These are phyloP conservation scores for Cetradonia linearis DNA, from an alignment of 495 filamentous ascomycete genomes.

Conservation along the genomic window DNA sequence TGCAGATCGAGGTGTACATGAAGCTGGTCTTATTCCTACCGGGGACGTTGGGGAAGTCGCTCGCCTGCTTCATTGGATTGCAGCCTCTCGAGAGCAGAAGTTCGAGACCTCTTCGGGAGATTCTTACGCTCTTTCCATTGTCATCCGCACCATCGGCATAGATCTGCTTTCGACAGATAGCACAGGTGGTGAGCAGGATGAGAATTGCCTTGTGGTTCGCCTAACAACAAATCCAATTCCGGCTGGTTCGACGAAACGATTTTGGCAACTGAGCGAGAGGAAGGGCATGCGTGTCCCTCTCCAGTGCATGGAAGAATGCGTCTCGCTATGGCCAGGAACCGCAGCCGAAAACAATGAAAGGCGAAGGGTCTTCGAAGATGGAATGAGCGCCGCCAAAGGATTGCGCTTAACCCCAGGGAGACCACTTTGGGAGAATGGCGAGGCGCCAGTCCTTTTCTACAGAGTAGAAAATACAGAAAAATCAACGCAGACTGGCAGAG, in stretches of 20 bases:
- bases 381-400: background rate
- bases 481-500: too few species aligned
- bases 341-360: background rate
- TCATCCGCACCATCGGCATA: background rate
- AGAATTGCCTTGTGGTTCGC: too few species aligned
- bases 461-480: too few species aligned
- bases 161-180: background rate
- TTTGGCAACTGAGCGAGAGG: too few species aligned
- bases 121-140: background rate
- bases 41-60: background rate
- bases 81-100: background rate
- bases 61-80: background rate
- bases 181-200: too few species aligned
- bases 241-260: too few species aligned
- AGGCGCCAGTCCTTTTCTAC: too few species aligned
- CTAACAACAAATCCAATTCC: too few species aligned
- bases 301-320: background rate
- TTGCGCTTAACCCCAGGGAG: too few species aligned
- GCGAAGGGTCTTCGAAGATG: background rate
- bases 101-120: background rate
- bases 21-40: background rate
- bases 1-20: background rate
- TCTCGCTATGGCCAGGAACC: background rate
- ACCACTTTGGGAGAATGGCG: too few species aligned
- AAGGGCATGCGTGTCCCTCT: background rate